These are phyloP conservation scores for Martiniozyma asiatica DNA, from an alignment of 1,139 yeast genomes.

Conservation along the genomic window DNA sequence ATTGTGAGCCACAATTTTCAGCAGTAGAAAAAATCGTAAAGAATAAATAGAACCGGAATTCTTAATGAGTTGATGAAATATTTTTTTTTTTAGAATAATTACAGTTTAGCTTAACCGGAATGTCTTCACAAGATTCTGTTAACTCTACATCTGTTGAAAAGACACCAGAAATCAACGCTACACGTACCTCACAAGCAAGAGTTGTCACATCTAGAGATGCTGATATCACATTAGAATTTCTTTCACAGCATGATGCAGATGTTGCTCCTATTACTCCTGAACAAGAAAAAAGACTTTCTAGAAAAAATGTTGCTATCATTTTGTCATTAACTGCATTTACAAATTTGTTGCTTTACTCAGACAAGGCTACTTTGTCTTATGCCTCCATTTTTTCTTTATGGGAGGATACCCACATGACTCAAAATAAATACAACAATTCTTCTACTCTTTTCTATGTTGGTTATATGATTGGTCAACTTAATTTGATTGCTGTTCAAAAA, in stretches of 20 bases:
- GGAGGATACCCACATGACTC: conserved; percentile 29
- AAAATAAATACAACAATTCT: conserved; percentile 26
- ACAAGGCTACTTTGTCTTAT: conserved; percentile 32
- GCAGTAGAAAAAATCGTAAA: too few species aligned
- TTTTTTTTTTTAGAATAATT: too few species aligned
- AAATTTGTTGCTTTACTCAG: conserved; percentile 29
- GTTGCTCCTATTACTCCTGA: conserved; percentile 21
- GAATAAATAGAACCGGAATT: too few species aligned
- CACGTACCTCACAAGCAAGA: background rate
- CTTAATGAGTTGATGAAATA: too few species aligned
- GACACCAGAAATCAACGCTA: too few species aligned
- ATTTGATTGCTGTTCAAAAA: conserved; percentile 22
- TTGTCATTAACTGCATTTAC: conserved; percentile 24
- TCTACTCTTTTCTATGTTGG: conserved; percentile 35
- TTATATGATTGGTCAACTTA: conserved; percentile 27
- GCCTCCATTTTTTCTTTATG: conserved; percentile 34
- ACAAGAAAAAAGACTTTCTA: conserved; percentile 22
- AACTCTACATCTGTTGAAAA: too few species aligned
- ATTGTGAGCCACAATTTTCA: too few species aligned
- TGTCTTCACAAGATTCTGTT: too few species aligned
- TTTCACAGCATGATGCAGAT: conserved; percentile 20
- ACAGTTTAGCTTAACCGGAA: too few species aligned
- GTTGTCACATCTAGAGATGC: conserved; percentile 20
- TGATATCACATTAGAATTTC: conserved; percentile 25
- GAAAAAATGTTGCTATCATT: conserved; percentile 22